phyloP scores from a whole-genome alignment of 2,329 filamentous ascomycete genomes.

The Juglanconis oblonga region DNA sequence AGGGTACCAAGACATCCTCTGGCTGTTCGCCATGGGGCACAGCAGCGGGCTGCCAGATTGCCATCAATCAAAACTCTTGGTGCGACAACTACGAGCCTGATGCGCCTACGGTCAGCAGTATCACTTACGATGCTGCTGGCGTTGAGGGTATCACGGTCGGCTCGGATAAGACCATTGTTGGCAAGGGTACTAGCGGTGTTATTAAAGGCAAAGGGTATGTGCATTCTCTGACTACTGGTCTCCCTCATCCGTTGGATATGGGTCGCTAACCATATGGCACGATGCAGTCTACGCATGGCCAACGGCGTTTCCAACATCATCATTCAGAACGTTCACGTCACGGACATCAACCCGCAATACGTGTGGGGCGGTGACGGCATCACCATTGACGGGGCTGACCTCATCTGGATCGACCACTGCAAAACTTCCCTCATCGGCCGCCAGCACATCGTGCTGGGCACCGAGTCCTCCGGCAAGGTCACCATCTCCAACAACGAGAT shows the following conservation, averaged over 20 bases:
- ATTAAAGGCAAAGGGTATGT: conserved; percentile 51
- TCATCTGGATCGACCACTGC: conserved; percentile 52
- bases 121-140: conserved; percentile 50
- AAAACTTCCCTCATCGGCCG: conserved; percentile 57
- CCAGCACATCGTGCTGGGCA: conserved; percentile 59
- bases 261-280: background rate
- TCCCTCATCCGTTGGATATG: background rate
- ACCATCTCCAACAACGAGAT: conserved; percentile 60
- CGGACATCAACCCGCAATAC: conserved; percentile 51
- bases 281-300: conserved; percentile 41
- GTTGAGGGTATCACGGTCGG: conserved; percentile 47
- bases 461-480: conserved; percentile 49
- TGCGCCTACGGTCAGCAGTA: conserved; percentile 41
- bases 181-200: conserved; percentile 48
- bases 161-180: conserved; percentile 57
- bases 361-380: conserved; percentile 61
- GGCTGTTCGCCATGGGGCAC: conserved; percentile 60
- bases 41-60: conserved; percentile 51
- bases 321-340: conserved; percentile 57
- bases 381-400: conserved; percentile 44
- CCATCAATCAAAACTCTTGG: conserved; percentile 59
- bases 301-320: conserved; percentile 53
- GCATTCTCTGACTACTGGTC: background rate
- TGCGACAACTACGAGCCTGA: conserved; percentile 56
- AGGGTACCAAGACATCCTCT: conserved; percentile 48